Percentiles rank a stretch among this genome's conserved stretches.
phyloP scores from a whole-genome alignment of 371 early-diverging fungal species.

The Mortierella sp. region DNA sequence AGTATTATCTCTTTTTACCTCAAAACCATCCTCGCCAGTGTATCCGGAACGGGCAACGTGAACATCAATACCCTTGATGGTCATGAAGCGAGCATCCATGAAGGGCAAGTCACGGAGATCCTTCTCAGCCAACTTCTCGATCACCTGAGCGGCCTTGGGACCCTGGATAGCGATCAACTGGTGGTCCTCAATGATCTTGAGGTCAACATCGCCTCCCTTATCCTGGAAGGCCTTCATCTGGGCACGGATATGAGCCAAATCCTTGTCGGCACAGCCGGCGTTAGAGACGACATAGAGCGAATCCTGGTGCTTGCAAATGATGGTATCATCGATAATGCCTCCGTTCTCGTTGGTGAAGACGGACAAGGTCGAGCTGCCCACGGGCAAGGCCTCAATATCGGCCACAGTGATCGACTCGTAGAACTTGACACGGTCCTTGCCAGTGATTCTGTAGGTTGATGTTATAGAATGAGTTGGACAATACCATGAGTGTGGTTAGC shows the following conservation, averaged over 20 bases:
- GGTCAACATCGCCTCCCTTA: slow-evolving; percentile 89
- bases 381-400: slow-evolving; percentile 84
- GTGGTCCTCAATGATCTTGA: slow-evolving; percentile 85
- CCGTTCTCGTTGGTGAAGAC: slow-evolving; percentile 96
- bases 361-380: slow-evolving; percentile 86
- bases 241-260: slow-evolving; percentile 84
- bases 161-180: slow-evolving; percentile 94
- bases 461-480: too few relatives aligned
- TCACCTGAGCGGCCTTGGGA: slow-evolving; percentile 75
- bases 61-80: slow-evolving; percentile 81
- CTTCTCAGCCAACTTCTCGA: slow-evolving; percentile 63
- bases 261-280: slow-evolving; percentile 97
- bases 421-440: slow-evolving; percentile 90
- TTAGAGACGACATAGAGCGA: slow-evolving; percentile 96
- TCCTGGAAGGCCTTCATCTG: slow-evolving; percentile 83
- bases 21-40: slow-evolving; percentile 99
- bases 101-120: slow-evolving; percentile 80
- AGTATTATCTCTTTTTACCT: slow-evolving; percentile 61
- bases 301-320: slow-evolving; percentile 88
- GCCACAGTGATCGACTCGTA: slow-evolving; percentile 90
- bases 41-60: slow-evolving; percentile 97
- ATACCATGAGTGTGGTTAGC: neutral
- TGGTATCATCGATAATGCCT: slow-evolving; percentile 98
- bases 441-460: slow-evolving; percentile 72
- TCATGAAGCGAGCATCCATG: slow-evolving; percentile 85